Evolutionary conservation across 257 asterid species (phyloP).

Genomic region (Solanum verrucosum): DNA sequence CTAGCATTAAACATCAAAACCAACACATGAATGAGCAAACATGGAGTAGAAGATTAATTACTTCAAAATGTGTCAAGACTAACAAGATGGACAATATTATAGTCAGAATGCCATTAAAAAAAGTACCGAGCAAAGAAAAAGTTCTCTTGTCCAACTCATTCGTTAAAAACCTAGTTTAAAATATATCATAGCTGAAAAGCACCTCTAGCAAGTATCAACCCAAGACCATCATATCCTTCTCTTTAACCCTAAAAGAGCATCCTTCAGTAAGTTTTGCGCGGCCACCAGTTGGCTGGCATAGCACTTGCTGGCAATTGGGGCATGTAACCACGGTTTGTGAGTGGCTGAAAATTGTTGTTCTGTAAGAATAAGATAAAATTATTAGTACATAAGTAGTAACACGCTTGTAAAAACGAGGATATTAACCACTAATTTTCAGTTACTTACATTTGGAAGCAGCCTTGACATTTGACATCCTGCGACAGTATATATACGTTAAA

Average conservation of each 20-base stretch:
- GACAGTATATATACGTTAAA: background rate
- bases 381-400: background rate
- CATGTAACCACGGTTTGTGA: slow-evolving; percentile 6
- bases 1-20: background rate
- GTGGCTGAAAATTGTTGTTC: slow-evolving; percentile 7
- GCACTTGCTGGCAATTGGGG: slow-evolving; percentile 4
- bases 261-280: slow-evolving; percentile 6
- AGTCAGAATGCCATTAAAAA: background rate
- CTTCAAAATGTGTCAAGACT: background rate
- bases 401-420: background rate
- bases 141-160: background rate
- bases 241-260: slow-evolving; percentile 10
- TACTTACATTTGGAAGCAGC: slow-evolving; percentile 1
- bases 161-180: background rate
- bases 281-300: slow-evolving; percentile 14
- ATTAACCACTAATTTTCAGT: background rate
- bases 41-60: background rate
- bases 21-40: background rate
- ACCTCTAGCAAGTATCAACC: background rate
- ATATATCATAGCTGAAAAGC: background rate
- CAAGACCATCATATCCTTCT: background rate
- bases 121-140: background rate
- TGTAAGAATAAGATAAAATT: background rate
- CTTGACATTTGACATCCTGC: background rate
- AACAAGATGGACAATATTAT: background rate